phyloP scores from a whole-genome alignment of 768 basidiomycete genomes.

The Xerocomellus chrysenteron region DNA sequence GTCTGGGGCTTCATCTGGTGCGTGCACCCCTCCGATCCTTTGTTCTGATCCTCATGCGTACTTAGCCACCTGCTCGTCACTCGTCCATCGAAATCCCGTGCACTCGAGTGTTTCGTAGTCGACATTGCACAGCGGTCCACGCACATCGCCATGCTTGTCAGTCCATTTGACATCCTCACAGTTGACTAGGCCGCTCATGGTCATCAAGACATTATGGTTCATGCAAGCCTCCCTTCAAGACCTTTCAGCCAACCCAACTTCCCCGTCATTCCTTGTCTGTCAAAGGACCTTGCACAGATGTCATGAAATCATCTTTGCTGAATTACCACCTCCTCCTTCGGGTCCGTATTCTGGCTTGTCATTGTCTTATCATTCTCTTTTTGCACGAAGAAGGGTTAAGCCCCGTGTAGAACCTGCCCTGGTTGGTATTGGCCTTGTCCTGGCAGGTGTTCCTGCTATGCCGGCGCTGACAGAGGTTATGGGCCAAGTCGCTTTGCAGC shows the following conservation, averaged over 20 bases:
- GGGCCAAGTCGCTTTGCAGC: slow-evolving; percentile 85
- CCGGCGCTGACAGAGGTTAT: slow-evolving; percentile 69
- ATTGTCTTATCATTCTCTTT: slow-evolving; percentile 48
- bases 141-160: slow-evolving; percentile 91
- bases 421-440: slow-evolving; percentile 79
- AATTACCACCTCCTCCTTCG: slow-evolving; percentile 64
- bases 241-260: slow-evolving; percentile 50
- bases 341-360: slow-evolving; percentile 67
- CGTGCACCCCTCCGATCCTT: slow-evolving; percentile 14
- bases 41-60: slow-evolving; percentile 11
- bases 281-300: slow-evolving; percentile 88
- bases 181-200: slow-evolving; percentile 11
- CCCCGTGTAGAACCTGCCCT: slow-evolving; percentile 71
- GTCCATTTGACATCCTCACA: slow-evolving; percentile 38
- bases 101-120: slow-evolving; percentile 91
- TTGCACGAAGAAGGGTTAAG: slow-evolving; percentile 64
- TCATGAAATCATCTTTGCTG: slow-evolving; percentile 95
- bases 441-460: slow-evolving; percentile 77
- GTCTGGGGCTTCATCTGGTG: slow-evolving; percentile 92
- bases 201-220: slow-evolving; percentile 87
- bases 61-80: slow-evolving; percentile 91
- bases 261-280: slow-evolving; percentile 85
- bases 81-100: slow-evolving; percentile 85
- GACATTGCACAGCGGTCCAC: slow-evolving; percentile 88
- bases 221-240: slow-evolving; percentile 96